Conservation (phyloP, 345 rosid species). For the Eucalyptus albens region DNA sequence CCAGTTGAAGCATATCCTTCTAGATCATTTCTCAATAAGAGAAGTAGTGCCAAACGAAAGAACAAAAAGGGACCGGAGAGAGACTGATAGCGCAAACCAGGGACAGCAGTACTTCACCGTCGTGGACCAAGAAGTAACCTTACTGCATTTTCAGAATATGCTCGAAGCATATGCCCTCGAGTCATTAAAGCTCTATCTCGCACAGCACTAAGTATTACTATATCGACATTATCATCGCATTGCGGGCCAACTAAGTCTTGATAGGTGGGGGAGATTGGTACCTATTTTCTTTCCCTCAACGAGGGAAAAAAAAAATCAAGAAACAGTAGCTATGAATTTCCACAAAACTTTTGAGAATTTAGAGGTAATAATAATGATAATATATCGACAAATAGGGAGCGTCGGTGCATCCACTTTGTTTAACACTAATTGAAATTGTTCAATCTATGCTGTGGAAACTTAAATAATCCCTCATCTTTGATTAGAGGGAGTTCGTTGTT, state of each 20-base stretch:
- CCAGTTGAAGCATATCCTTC: rapidly evolving
- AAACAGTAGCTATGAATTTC: too few relatives aligned
- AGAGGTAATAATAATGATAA: too few relatives aligned
- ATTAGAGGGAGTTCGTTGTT: rapidly evolving
- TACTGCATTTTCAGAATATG: rapidly evolving
- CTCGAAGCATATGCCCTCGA: too few relatives aligned
- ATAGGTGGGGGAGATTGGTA: rapidly evolving
- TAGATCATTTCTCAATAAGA: rapidly evolving
- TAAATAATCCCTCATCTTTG: too few relatives aligned
- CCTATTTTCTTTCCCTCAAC: too few relatives aligned
- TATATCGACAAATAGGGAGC: rapidly evolving
- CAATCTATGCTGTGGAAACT: rapidly evolving
- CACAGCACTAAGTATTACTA: rapidly evolving
- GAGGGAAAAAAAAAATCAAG: too few relatives aligned
- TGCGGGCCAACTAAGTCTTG: rapidly evolving
- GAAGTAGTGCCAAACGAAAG: too few relatives aligned
- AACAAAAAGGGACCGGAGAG: rapidly evolving
- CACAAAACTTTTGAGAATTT: too few relatives aligned
- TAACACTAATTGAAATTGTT: too few relatives aligned
- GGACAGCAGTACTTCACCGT: rapidly evolving
- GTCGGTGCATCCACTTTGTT: too few relatives aligned
- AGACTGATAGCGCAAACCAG: rapidly evolving
- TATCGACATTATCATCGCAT: rapidly evolving
- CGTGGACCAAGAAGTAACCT: too few relatives aligned
- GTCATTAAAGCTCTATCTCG: too few relatives aligned